Percentiles rank a stretch among this genome's conserved stretches.
These are phyloP conservation scores for Pleurotus eryngii DNA, from an alignment of 768 basidiomycete genomes.

Conservation along the genomic window DNA sequence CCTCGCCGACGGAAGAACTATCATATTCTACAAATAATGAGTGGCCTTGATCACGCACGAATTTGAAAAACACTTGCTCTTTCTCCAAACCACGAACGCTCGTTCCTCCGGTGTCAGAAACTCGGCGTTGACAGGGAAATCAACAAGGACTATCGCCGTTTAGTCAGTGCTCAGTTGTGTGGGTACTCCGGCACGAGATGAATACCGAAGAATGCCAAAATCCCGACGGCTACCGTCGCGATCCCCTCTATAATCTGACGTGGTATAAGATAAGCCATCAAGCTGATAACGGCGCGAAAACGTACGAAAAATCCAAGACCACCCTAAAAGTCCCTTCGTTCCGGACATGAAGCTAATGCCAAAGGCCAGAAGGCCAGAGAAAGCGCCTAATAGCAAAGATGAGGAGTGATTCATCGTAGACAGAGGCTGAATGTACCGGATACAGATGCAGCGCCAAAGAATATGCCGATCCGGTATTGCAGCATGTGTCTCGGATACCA, in stretches of 20 bases:
- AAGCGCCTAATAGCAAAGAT: constrained; percentile 31
- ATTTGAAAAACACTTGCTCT: constrained; percentile 36
- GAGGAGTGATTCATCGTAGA: not conserved
- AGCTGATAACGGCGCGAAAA: not conserved
- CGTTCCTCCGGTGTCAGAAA: constrained; percentile 64
- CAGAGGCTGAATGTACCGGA: constrained; percentile 33
- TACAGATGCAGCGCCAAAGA: constrained; percentile 63
- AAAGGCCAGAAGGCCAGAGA: constrained; percentile 58
- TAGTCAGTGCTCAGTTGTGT: not conserved
- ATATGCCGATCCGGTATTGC: constrained; percentile 57
- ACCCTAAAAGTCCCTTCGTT: constrained; percentile 42
- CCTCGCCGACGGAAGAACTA: constrained; percentile 54
- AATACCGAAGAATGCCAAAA: constrained; percentile 50
- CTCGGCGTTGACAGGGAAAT: constrained; percentile 54
- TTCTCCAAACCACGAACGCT: constrained; percentile 49
- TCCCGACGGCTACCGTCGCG: constrained; percentile 52
- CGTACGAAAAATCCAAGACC: constrained; percentile 71
- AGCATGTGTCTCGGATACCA: constrained; percentile 68
- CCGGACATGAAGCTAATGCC: constrained; percentile 53
- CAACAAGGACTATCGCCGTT: constrained; percentile 46
- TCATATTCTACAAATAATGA: constrained; percentile 40
- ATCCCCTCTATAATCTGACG: constrained; percentile 61
- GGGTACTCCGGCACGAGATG: not conserved
- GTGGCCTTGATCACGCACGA: not conserved
- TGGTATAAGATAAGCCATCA: not conserved